Conservation (phyloP, 768 basidiomycete species). For the Termitomyces sp. region DNA sequence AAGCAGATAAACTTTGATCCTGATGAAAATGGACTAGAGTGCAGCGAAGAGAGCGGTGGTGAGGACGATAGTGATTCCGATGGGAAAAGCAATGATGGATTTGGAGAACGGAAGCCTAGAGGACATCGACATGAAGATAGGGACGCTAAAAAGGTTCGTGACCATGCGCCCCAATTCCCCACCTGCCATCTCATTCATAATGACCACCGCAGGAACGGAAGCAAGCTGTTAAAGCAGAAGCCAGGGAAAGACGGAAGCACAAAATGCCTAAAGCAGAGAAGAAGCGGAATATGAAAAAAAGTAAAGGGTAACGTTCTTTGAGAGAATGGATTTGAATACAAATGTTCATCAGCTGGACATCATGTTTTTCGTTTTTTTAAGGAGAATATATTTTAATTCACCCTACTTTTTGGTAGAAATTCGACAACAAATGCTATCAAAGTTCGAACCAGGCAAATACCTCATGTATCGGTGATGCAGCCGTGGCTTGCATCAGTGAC, state of each 20-base stretch:
- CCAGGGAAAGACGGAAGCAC: slow-evolving; percentile 80
- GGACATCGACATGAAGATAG: slow-evolving; percentile 93
- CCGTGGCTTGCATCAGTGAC: slow-evolving; percentile 92
- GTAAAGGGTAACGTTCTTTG: slow-evolving; percentile 17
- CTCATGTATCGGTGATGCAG: slow-evolving; percentile 83
- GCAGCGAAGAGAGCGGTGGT: slow-evolving; percentile 21
- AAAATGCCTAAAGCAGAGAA: slow-evolving; percentile 98
- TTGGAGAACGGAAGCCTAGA: slow-evolving; percentile 55
- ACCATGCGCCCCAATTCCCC: not conserved
- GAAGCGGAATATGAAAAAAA: slow-evolving; percentile 74
- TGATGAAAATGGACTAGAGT: slow-evolving; percentile 19
- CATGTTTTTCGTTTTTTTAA: not conserved
- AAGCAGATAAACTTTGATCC: slow-evolving; percentile 5
- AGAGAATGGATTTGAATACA: not conserved
- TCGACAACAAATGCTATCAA: not conserved
- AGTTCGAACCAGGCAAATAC: not conserved
- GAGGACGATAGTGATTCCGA: slow-evolving; percentile 30
- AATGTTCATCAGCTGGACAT: not conserved
- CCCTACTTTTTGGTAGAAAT: slow-evolving; percentile 3
- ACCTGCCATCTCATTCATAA: not conserved
- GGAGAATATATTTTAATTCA: not conserved
- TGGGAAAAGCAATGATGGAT: slow-evolving; percentile 31
- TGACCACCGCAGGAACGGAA: slow-evolving; percentile 71
- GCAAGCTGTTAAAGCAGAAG: slow-evolving; percentile 81
- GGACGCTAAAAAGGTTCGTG: slow-evolving; percentile 78